Evolutionary conservation across 1,284 basidiomycete species (phyloP).

Genomic region (Ceratobasidium sp.): DNA sequence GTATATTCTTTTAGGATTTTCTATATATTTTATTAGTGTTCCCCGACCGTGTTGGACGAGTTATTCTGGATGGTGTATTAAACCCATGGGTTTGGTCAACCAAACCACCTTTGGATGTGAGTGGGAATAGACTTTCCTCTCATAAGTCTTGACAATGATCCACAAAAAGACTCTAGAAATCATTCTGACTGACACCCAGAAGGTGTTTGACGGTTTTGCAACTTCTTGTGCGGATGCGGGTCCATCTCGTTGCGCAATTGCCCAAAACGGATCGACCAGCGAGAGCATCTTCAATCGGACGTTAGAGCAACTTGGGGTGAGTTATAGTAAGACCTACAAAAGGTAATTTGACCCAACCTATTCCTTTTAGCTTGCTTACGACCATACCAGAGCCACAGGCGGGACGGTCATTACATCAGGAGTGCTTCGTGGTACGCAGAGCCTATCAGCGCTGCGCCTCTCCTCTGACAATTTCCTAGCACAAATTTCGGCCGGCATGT

Average conservation of each 20-base stretch:
- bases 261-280: conserved; percentile 7
- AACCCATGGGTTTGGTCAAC: conserved; percentile 17
- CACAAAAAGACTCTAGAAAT: neutral
- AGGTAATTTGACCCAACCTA: neutral
- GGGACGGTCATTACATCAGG: neutral
- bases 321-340: neutral
- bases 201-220: conserved; percentile 33
- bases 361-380: neutral
- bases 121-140: neutral
- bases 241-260: conserved; percentile 35
- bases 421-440: neutral
- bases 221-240: conserved; percentile 11
- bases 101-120: conserved; percentile 18
- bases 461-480: neutral
- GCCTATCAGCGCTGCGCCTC: too few relatives aligned
- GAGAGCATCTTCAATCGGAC: conserved; percentile 8
- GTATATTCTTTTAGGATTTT: neutral
- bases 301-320: neutral
- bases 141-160: neutral
- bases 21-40: conserved; percentile 1
- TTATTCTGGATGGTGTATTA: conserved; percentile 34
- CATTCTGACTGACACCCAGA: neutral
- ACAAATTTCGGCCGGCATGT: conserved; percentile 36
- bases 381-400: neutral
- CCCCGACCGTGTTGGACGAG: conserved; percentile 26